Base-by-base conservation (phyloP, 306 rosid species). In the Herpetospermum pedunculosum region DNA sequence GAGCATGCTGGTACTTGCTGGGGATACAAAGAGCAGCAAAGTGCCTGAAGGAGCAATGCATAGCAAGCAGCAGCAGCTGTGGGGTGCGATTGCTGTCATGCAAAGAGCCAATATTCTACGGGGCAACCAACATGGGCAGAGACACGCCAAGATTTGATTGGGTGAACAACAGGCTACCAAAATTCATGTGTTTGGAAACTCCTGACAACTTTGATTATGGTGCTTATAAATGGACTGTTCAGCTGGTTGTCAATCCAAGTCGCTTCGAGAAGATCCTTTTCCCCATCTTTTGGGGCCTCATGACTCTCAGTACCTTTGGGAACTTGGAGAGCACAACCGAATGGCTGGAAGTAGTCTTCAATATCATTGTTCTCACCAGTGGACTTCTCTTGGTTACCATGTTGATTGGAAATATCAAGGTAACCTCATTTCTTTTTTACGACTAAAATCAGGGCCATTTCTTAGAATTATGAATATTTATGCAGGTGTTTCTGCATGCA, bases 301-400 rank as follows among this genome's bases (percentile, higher is more conserved):
- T 93, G 98, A 93, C 98, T 79, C 96, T 93, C 85, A 94, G 98
- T 86, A 89, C 96, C 34, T 94, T 94, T 54, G 98, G 98, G 55
- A 94, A 84, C 85, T 84, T 94, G 47, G 90, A 88, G 77, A 89
- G 98, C 88, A 88, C 98, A 41, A 85, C 98, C 0, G 97, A 94
- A 71, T 86, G 91, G 89, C 69, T 88, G 54, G 98, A 94, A 87
- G 91, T 89, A 30, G 86, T 94, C 46, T 94, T 94, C 87, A 94
- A 89, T 72, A 91, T 91, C 48, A 91, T 94, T 69, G 97, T 91
- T 6, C 76, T 91, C 58, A 94, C 92, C 40, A 91, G 92, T 80
- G 98, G 98, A 55, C 96, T 94, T 19, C 83, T 94, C 63, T 77
- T 89, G 25, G 98, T 94, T 70, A 94, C 98, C 23, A 89, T 94